These are phyloP conservation scores for Recurvomyces mirabilis DNA, from an alignment of 495 filamentous ascomycete genomes.

Conservation along the genomic window DNA sequence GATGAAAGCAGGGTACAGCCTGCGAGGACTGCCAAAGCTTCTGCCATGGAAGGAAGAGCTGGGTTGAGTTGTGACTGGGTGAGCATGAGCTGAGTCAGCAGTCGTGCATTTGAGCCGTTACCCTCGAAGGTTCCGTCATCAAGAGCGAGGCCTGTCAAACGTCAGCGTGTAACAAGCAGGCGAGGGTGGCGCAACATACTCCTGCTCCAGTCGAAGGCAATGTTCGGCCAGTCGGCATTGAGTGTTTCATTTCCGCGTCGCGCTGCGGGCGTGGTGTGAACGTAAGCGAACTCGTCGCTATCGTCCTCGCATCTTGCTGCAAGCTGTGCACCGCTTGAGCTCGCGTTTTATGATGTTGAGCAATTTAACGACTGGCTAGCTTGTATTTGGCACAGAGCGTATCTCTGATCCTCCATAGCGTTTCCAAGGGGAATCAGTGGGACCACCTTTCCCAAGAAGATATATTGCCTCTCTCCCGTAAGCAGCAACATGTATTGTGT, in stretches of 20 bases:
- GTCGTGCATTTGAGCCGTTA: conserved; percentile 50
- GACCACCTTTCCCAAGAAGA: conserved; percentile 43
- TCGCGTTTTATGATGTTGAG: conserved; percentile 49
- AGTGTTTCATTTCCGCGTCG: conserved; percentile 21
- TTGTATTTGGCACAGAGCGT: conserved; percentile 52
- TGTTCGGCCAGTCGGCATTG: conserved; percentile 45
- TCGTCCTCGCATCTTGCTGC: conserved; percentile 46
- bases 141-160: conserved; percentile 40
- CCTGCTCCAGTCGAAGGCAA: conserved; percentile 33
- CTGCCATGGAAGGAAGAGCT: conserved; percentile 48
- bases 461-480: conserved; percentile 45
- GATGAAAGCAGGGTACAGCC: conserved; percentile 51
- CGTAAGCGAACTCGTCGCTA: conserved; percentile 41
- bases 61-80: conserved; percentile 26
- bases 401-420: too few species aligned
- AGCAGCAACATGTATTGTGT: conserved; percentile 20
- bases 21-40: conserved; percentile 56
- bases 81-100: conserved; percentile 47
- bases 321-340: conserved; percentile 43
- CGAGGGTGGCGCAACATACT: background rate
- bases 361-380: conserved; percentile 49
- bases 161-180: conserved; percentile 36
- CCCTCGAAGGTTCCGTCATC: conserved; percentile 47
- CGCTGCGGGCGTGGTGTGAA: conserved; percentile 30
- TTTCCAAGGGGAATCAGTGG: conserved; percentile 3